Evolutionary conservation across 495 filamentous ascomycete species (phyloP).

Genomic region (Aspergillus asperescens): DNA sequence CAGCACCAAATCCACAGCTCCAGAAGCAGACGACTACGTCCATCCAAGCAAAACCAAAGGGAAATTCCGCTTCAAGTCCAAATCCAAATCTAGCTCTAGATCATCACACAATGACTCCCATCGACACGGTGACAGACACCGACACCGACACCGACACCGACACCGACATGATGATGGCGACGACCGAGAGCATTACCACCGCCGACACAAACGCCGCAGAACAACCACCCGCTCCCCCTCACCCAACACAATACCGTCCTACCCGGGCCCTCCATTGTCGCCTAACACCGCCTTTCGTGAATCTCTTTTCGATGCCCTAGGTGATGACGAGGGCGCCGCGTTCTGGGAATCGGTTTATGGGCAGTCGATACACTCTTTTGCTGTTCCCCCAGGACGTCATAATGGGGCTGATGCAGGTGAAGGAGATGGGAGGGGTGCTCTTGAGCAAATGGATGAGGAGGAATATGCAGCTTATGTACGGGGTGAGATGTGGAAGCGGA

Average conservation of each 20-base stretch:
- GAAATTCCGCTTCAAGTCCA: slow-evolving; percentile 57
- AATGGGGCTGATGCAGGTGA: no score
- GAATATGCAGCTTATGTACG: slow-evolving; percentile 85
- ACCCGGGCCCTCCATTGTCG: slow-evolving; percentile 29
- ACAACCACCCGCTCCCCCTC: slow-evolving; percentile 13
- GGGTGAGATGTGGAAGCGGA: slow-evolving; percentile 88
- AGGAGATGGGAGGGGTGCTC: slow-evolving; percentile 39
- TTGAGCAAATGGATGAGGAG: slow-evolving; percentile 86
- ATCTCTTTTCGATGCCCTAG: slow-evolving; percentile 97
- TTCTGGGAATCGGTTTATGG: slow-evolving; percentile 96
- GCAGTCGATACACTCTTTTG: slow-evolving; percentile 75
- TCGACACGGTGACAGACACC: slow-evolving; percentile 26
- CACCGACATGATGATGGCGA: neutral
- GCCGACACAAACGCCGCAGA: slow-evolving; percentile 12
- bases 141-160: slow-evolving; percentile 14
- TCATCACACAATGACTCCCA: slow-evolving; percentile 20
- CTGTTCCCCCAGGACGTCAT: slow-evolving; percentile 33
- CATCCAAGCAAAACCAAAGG: slow-evolving; percentile 21
- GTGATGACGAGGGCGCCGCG: slow-evolving; percentile 91
- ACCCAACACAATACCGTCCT: slow-evolving; percentile 1
- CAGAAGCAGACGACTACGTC: slow-evolving; percentile 19
- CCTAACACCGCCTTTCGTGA: slow-evolving; percentile 78
- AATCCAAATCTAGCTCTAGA: neutral
- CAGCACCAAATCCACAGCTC: neutral
- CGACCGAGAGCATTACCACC: neutral